Base-by-base conservation (phyloP, 106 monocot genomes). In the Dendrobium huoshanense region DNA sequence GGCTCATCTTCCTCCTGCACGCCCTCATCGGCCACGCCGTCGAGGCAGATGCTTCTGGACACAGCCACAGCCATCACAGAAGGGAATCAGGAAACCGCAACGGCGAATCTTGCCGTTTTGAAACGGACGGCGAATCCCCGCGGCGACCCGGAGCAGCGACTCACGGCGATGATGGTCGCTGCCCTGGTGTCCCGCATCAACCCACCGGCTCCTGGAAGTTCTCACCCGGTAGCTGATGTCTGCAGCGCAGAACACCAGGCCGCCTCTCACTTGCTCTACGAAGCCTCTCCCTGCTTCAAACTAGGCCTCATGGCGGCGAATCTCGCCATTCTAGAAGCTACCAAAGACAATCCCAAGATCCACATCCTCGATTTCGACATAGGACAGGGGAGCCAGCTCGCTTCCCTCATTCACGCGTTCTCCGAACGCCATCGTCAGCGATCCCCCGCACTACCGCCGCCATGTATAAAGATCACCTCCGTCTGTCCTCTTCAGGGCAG, bases 331-430 rank as follows among this genome's bases (percentile, higher is more conserved):
- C 81, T 94, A 10, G 89, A 91, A 1, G 81, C 89, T 42, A 80
- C 85, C 10, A 76, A 31, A 27, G 88, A 74, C n/a, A 41, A 73
- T 0, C 41, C 78, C 51, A 85, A 47, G 47, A 84, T 94, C 81
- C 94, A 94, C 86, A 78, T 94, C 81, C 24, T 94, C 37, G 94
- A 94, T 78, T 94, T 94, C 78, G 89, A 94, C 77, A 74, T 94
- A 54, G 86, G 91, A 44, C 79, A 67, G 9, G 94, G 93, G 7
- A 43, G 49, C 5, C 91, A 94, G 64, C 85, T 88, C 81, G 86
- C 75, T 5, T 55, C 85, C 42, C 79, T 94, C 40, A 80, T 90
- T 74, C 77, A 85, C 79, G 87, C 87, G 80, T 70, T 90, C 44
- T 84, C 85, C 4, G 85, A 82, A 19, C 81, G 85, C 20, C 75